Evolutionary conservation across 345 rosid species (phyloP).

Genomic region (Corchorus capsularis): DNA sequence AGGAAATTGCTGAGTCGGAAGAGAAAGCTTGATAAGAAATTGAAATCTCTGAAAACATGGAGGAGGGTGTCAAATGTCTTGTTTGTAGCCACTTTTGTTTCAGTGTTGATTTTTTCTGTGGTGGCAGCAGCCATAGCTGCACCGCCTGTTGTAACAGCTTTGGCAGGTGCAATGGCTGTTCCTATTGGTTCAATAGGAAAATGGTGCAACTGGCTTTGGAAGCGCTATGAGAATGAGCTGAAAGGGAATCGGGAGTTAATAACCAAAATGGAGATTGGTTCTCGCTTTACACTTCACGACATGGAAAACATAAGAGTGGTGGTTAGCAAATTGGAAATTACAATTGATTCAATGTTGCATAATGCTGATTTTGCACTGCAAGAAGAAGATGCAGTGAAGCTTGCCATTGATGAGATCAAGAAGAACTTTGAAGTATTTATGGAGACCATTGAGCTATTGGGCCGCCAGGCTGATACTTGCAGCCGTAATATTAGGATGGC

Average conservation of each 20-base stretch:
- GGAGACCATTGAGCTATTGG: conserved; percentile 61
- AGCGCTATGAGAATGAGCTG: conserved; percentile 51
- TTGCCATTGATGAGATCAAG: conserved; percentile 82
- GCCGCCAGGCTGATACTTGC: conserved; percentile 62
- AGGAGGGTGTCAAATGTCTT: conserved; percentile 71
- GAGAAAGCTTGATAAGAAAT: conserved; percentile 67
- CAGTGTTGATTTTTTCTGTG: conserved; percentile 78
- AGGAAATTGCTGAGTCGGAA: conserved; percentile 45
- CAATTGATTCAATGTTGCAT: conserved; percentile 56
- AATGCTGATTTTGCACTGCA: conserved; percentile 51
- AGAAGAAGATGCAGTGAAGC: conserved; percentile 56
- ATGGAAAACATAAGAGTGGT: conserved; percentile 66
- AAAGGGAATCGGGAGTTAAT: conserved; percentile 60
- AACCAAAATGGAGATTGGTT: conserved; percentile 45
- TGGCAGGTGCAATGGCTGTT: conserved; percentile 69
- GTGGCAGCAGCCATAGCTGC: conserved; percentile 89
- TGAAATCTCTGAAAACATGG: conserved; percentile 66
- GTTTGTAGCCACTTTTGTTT: conserved; percentile 66
- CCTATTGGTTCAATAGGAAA: conserved; percentile 75
- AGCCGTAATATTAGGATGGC: conserved; percentile 70
- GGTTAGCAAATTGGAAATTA: conserved; percentile 51
- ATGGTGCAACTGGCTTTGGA: conserved; percentile 79
- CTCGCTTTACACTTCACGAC: conserved; percentile 59
- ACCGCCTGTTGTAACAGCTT: conserved; percentile 66
- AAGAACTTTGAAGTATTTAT: conserved; percentile 60